Evolutionary conservation across 805 yeast species (phyloP).

Genomic region (Pichia phayaonensis): DNA sequence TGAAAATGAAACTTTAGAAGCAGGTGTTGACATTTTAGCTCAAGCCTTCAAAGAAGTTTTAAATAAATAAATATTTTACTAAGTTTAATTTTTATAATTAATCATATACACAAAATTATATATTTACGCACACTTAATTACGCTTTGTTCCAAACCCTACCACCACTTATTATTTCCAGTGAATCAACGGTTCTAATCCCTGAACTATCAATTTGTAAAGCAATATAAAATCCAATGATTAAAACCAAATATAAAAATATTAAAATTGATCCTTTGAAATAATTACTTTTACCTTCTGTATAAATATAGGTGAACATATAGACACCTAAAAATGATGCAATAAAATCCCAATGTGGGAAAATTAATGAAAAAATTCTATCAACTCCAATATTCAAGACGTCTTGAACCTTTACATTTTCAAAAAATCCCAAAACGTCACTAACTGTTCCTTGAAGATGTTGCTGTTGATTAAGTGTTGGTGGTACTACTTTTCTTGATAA

Average conservation of each 20-base stretch:
- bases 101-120: background rate
- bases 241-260: constrained; percentile 71
- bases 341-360: constrained; percentile 93
- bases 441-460: background rate
- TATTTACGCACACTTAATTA: background rate
- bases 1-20: constrained; percentile 54
- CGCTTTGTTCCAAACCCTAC: constrained; percentile 3
- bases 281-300: constrained; percentile 94
- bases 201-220: constrained; percentile 31
- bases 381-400: constrained; percentile 6
- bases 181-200: constrained; percentile 1
- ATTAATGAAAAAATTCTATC: constrained; percentile 62
- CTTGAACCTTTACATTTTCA: background rate
- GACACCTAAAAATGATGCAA: constrained; percentile 78
- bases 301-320: constrained; percentile 87
- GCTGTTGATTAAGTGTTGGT: no score
- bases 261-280: constrained; percentile 89
- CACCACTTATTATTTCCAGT: background rate
- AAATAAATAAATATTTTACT: background rate
- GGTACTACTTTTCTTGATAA: background rate
- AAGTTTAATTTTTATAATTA: background rate
- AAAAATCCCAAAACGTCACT: background rate
- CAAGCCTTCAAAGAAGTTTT: constrained; percentile 38
- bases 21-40: constrained; percentile 67
- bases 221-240: constrained; percentile 73